phyloP scores from a whole-genome alignment of 1,139 yeast genomes.

The Sugiyamaella pinicola region DNA sequence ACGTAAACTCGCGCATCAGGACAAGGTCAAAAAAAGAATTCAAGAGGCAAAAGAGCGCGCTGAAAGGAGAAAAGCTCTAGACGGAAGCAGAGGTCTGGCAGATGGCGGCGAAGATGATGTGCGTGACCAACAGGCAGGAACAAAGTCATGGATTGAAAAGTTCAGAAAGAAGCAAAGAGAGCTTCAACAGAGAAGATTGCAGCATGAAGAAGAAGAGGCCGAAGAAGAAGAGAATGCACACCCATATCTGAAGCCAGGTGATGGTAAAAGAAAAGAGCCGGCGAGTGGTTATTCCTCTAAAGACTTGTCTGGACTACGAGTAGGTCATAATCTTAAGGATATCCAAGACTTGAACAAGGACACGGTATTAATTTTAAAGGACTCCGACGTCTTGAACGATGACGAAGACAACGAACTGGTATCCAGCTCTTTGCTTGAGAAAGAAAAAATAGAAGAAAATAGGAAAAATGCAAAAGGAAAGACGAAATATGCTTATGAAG shows the following conservation, averaged over 20 bases:
- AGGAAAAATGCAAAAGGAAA: constrained; percentile 38
- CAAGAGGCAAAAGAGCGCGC: constrained; percentile 31
- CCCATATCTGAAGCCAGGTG: not conserved
- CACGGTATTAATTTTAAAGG: constrained; percentile 67
- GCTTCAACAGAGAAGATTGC: constrained; percentile 21
- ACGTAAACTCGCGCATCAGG: constrained; percentile 27
- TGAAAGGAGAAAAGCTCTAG: constrained; percentile 33
- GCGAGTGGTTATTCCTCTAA: constrained; percentile 29
- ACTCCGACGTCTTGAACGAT: constrained; percentile 55
- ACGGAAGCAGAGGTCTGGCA: constrained; percentile 33
- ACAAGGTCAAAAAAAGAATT: constrained; percentile 26
- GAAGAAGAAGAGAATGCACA: constrained; percentile 20
- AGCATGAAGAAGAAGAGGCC: constrained; percentile 28
- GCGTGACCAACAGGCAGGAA: constrained; percentile 8
- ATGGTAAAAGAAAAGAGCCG: not conserved
- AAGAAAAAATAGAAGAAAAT: constrained; percentile 40
- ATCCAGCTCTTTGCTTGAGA: constrained; percentile 48
- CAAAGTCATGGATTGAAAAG: constrained; percentile 34
- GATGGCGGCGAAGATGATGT: constrained; percentile 35
- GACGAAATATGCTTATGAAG: constrained; percentile 33
- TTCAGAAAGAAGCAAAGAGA: constrained; percentile 29
- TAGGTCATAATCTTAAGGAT: constrained; percentile 52
- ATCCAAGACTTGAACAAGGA: constrained; percentile 48
- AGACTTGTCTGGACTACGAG: constrained; percentile 47
- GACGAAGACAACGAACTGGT: constrained; percentile 50